These are phyloP conservation scores for Tagetes patula DNA, from an alignment of 129 eudicot species.

Conservation along the genomic window DNA sequence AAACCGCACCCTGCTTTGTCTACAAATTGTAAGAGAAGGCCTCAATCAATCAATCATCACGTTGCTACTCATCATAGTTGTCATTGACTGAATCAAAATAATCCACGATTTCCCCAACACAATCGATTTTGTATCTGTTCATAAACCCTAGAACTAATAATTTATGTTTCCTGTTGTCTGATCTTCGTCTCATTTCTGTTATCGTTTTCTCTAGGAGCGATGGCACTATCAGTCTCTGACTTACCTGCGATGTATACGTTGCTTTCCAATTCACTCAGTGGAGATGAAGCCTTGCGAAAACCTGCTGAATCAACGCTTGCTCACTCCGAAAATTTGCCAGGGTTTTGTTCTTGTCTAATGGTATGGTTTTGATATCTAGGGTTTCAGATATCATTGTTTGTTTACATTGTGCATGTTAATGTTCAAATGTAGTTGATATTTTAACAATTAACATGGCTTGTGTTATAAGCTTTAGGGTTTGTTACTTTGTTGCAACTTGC, in stretches of 20 bases:
- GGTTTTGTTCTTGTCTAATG: slow-evolving; percentile 91
- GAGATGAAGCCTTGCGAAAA: slow-evolving; percentile 65
- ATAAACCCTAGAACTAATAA: slow-evolving; percentile 37
- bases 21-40: slow-evolving; percentile 14
- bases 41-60: slow-evolving; percentile 18
- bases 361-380: slow-evolving; percentile 39
- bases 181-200: slow-evolving; percentile 14
- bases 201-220: slow-evolving; percentile 18
- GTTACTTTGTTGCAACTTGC: too few relatives aligned
- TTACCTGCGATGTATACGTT: slow-evolving; percentile 79
- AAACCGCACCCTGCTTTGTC: not conserved
- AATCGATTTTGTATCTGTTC: slow-evolving; percentile 18
- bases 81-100: slow-evolving; percentile 31
- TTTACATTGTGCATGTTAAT: slow-evolving; percentile 22
- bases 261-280: slow-evolving; percentile 70
- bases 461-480: slow-evolving; percentile 25
- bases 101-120: slow-evolving; percentile 13
- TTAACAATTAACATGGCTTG: not conserved
- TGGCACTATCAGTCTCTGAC: slow-evolving; percentile 87
- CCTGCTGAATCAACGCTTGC: slow-evolving; percentile 80
- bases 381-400: slow-evolving; percentile 23
- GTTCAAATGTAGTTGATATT: slow-evolving; percentile 5
- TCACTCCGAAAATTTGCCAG: slow-evolving; percentile 79
- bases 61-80: slow-evolving; percentile 22
- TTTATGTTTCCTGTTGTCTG: not conserved